These are phyloP conservation scores for Stygiomarasmius scandens DNA, from an alignment of 1,284 basidiomycete species.

Conservation along the genomic window DNA sequence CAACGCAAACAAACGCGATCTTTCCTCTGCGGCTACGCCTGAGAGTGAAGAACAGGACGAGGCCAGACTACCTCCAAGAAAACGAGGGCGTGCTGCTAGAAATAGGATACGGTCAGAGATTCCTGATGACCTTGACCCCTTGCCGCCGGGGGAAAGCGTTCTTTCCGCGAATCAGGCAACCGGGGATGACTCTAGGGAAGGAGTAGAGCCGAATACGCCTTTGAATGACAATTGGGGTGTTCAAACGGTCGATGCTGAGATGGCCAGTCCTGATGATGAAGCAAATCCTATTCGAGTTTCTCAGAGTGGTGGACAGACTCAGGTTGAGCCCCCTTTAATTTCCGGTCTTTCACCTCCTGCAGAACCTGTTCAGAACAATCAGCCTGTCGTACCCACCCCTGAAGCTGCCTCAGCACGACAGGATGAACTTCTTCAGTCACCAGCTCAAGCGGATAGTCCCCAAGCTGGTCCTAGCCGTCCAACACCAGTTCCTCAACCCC, in stretches of 20 bases:
- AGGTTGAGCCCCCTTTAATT: not conserved
- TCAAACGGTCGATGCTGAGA: not conserved
- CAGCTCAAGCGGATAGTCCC: slow-evolving; percentile 4
- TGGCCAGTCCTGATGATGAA: not conserved
- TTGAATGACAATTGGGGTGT: not conserved
- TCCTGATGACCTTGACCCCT: not conserved
- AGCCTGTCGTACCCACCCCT: no score
- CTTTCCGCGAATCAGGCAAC: not conserved
- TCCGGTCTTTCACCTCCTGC: no score
- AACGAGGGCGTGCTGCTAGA: slow-evolving; percentile 34
- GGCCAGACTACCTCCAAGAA: slow-evolving; percentile 27
- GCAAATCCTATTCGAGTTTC: not conserved
- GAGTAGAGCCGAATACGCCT: no score
- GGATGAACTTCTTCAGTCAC: not conserved
- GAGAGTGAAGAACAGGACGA: not conserved
- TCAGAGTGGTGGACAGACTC: not conserved
- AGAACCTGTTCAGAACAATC: no score
- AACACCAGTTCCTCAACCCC: slow-evolving; percentile 16
- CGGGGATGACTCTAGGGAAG: not conserved
- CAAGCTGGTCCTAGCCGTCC: not conserved
- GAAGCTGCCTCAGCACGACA: not conserved
- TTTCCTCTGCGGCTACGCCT: not conserved
- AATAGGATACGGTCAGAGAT: not conserved
- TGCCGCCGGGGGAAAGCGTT: not conserved
- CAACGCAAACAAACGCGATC: not conserved